Evolutionary conservation across 2,329 filamentous ascomycete genomes (phyloP).

Genomic region (Fusarium tupiense): DNA sequence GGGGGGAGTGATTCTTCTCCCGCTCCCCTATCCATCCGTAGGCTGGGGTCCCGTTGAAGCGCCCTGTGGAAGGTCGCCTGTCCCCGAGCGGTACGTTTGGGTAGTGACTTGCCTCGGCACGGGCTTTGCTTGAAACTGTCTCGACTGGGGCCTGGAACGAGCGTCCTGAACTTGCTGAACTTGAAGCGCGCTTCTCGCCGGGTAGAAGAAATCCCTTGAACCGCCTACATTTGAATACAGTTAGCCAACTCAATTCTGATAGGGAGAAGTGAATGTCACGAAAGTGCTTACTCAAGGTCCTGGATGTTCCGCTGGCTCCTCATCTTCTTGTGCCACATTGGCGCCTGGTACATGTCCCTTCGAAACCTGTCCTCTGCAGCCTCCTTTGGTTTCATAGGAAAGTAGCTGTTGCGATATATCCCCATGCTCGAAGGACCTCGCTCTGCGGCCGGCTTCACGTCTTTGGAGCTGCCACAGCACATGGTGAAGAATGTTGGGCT

Average conservation of each 20-base stretch:
- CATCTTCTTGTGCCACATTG: neutral
- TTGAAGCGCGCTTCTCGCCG: neutral
- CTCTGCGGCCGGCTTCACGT: neutral
- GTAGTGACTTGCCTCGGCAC: neutral
- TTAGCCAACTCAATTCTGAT: neutral
- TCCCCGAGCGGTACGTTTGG: neutral
- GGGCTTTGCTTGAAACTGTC: neutral
- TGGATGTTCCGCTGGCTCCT: neutral
- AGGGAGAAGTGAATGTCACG: neutral
- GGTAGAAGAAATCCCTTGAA: neutral
- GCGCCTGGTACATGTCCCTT: neutral
- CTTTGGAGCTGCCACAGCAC: neutral
- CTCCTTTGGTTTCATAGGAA: neutral
- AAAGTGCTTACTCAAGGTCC: neutral
- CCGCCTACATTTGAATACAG: neutral
- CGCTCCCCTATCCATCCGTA: neutral
- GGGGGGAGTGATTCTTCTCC: neutral
- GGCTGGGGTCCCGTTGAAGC: neutral
- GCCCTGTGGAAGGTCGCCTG: neutral
- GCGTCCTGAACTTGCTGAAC: neutral
- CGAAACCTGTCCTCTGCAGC: neutral
- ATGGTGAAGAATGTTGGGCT: neutral
- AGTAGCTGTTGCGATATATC: neutral
- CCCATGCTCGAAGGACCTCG: neutral
- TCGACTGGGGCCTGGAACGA: neutral